These are phyloP conservation scores for Meira miltonrushii DNA, from an alignment of 1,284 basidiomycete species.

Conservation along the genomic window DNA sequence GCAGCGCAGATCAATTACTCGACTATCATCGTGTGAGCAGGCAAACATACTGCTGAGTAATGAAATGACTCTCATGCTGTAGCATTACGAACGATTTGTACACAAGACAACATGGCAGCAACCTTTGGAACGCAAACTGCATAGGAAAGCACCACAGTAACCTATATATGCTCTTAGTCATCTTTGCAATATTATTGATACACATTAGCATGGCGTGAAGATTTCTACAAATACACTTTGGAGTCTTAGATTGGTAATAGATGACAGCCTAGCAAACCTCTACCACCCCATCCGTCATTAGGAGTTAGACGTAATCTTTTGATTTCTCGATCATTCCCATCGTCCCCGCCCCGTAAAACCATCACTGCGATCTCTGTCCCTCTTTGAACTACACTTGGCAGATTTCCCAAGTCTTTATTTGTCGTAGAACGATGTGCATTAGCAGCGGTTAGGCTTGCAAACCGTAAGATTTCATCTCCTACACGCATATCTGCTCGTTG, in stretches of 20 bases:
- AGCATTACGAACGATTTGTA: too few species aligned
- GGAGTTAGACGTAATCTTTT: slow-evolving; percentile 3
- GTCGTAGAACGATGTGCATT: neutral
- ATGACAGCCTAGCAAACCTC: slow-evolving; percentile 8
- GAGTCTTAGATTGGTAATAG: slow-evolving; percentile 1
- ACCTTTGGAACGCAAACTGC: too few species aligned
- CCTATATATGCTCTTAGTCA: too few species aligned
- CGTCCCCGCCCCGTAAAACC: neutral
- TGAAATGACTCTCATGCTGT: too few species aligned
- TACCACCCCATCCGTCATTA: neutral
- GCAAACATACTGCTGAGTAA: slow-evolving; percentile 32
- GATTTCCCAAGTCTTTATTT: neutral
- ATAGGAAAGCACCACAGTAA: too few species aligned
- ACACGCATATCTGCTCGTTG: slow-evolving; percentile 1
- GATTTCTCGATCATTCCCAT: neutral
- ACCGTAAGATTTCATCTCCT: slow-evolving; percentile 3
- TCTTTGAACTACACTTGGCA: slow-evolving; percentile 8
- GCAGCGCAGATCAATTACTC: slow-evolving; percentile 35
- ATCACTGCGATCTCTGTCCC: slow-evolving; percentile 6
- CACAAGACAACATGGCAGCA: too few species aligned
- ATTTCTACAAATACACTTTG: too few species aligned
- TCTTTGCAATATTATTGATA: too few species aligned
- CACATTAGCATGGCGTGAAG: too few species aligned
- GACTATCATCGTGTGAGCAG: slow-evolving; percentile 42
- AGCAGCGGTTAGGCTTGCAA: neutral